Percentiles rank a stretch among this genome's conserved stretches.
phyloP scores from a whole-genome alignment of 371 early-diverging fungal species.

The Mucor velutinosus region DNA sequence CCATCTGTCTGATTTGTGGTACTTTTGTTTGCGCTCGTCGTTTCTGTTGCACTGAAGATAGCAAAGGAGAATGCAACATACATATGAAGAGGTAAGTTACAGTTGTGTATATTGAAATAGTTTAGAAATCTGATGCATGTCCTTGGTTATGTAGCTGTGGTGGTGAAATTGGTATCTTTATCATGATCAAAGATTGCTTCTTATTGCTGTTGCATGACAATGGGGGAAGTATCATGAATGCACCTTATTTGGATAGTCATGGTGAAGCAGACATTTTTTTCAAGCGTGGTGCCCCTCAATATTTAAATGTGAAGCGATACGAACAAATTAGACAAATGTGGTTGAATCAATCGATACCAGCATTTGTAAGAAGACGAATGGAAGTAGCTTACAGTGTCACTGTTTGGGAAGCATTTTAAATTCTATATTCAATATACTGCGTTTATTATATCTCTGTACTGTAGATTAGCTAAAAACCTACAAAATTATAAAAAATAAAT shows the following conservation, averaged over 20 bases:
- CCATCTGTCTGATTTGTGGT: constrained; percentile 93
- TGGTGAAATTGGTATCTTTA: constrained; percentile 88
- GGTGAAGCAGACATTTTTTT: constrained; percentile 77
- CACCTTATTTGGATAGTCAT: constrained; percentile 94
- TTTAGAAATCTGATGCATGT: neutral
- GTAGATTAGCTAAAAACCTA: neutral
- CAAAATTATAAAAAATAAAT: neutral
- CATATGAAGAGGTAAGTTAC: constrained; percentile 75
- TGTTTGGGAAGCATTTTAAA: constrained; percentile 38
- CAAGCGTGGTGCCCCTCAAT: constrained; percentile 88
- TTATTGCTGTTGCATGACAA: constrained; percentile 77
- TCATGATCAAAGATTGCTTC: constrained; percentile 85
- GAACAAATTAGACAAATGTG: constrained; percentile 87
- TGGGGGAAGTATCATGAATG: constrained; percentile 83
- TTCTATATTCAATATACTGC: neutral
- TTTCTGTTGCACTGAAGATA: constrained; percentile 88
- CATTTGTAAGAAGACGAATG: constrained; percentile 85
- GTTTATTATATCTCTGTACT: neutral
- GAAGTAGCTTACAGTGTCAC: constrained; percentile 55
- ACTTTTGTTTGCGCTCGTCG: constrained; percentile 88
- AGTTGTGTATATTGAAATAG: neutral
- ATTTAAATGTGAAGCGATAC: constrained; percentile 82
- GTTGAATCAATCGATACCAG: constrained; percentile 84
- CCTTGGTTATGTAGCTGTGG: constrained; percentile 69
- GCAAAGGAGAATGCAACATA: constrained; percentile 87